Percentiles rank a stretch among this genome's conserved stretches.
Evolutionary conservation across 192 early-diverging fungal species (phyloP).

Genomic region (Chytriomyces confervae): DNA sequence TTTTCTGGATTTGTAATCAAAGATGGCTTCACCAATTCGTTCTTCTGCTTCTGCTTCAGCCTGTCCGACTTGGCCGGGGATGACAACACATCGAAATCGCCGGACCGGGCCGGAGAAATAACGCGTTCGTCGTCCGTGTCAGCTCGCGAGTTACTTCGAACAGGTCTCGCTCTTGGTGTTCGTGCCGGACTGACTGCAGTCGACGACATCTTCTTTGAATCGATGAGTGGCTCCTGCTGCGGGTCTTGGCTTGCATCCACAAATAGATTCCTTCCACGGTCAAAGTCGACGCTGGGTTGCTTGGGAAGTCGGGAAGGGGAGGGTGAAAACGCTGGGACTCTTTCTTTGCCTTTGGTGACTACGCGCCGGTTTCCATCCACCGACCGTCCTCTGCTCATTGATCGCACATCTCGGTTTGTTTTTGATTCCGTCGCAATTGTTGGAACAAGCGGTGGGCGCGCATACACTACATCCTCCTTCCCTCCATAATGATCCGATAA

Average conservation of each 20-base stretch:
- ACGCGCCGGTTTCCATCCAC: neutral
- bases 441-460: neutral
- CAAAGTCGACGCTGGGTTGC: neutral
- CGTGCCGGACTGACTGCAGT: too few relatives aligned
- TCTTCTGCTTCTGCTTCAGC: too few relatives aligned
- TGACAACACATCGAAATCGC: too few relatives aligned
- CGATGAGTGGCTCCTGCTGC: neutral
- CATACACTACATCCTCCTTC: too few relatives aligned
- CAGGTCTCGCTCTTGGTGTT: neutral
- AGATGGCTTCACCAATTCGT: too few relatives aligned
- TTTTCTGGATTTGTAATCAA: neutral
- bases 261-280: neutral
- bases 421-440: slow-evolving; percentile 11
- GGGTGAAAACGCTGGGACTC: too few relatives aligned
- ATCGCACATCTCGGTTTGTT: neutral
- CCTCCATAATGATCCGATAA: too few relatives aligned
- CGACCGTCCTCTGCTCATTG: neutral
- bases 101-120: neutral
- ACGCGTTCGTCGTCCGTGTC: neutral
- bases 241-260: neutral
- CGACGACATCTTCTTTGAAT: too few relatives aligned
- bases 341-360: too few relatives aligned
- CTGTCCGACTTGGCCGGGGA: too few relatives aligned
- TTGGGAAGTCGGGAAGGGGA: too few relatives aligned
- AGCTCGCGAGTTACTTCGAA: neutral